A percentile compares a stretch with the other conserved stretches of the same genome.
Conservation (phyloP, 495 filamentous ascomycete species). For the Lasiosphaeria miniovina region DNA sequence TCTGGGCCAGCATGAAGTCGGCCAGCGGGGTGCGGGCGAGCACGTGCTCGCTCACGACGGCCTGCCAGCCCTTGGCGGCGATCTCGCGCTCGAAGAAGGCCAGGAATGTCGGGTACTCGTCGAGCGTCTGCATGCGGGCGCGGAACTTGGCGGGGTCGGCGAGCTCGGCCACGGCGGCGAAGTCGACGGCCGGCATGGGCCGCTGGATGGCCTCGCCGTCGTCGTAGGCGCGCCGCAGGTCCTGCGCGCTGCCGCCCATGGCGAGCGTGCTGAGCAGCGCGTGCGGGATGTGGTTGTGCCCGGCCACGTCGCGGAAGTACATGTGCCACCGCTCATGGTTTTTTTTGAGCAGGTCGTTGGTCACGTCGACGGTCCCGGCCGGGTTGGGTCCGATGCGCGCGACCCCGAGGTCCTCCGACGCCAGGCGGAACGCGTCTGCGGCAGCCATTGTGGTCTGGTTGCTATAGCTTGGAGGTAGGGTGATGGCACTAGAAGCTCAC, state of each 20-base stretch:
- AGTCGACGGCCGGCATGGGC: conserved; percentile 24
- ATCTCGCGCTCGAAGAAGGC: conserved; percentile 38
- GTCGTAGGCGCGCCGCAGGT: conserved; percentile 31
- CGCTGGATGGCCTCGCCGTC: conserved; percentile 28
- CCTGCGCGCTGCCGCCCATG: conserved; percentile 25
- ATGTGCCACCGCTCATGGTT: conserved; percentile 52
- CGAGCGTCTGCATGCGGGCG: conserved; percentile 17
- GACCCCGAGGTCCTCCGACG: background rate
- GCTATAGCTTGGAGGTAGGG: too few relatives aligned
- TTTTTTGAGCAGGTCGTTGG: conserved; percentile 57
- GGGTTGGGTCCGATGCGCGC: background rate
- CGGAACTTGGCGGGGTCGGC: conserved; percentile 27
- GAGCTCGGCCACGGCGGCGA: conserved; percentile 22
- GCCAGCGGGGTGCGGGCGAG: conserved; percentile 30
- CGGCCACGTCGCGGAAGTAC: conserved; percentile 21
- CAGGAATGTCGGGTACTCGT: conserved; percentile 37
- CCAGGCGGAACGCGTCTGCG: background rate
- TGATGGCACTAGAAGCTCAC: too few relatives aligned
- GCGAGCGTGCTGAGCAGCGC: conserved; percentile 29
- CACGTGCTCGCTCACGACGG: conserved; percentile 33
- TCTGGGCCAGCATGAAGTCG: conserved; percentile 30
- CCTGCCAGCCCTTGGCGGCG: conserved; percentile 22
- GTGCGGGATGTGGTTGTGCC: conserved; percentile 38
- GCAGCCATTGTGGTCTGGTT: background rate
- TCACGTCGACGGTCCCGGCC: conserved; percentile 27